A percentile compares a stretch with the other conserved stretches of the same genome.
Evolutionary conservation across 352 stramenopile species (phyloP).

Genomic region (Thalassiosira livingstoniorum): DNA sequence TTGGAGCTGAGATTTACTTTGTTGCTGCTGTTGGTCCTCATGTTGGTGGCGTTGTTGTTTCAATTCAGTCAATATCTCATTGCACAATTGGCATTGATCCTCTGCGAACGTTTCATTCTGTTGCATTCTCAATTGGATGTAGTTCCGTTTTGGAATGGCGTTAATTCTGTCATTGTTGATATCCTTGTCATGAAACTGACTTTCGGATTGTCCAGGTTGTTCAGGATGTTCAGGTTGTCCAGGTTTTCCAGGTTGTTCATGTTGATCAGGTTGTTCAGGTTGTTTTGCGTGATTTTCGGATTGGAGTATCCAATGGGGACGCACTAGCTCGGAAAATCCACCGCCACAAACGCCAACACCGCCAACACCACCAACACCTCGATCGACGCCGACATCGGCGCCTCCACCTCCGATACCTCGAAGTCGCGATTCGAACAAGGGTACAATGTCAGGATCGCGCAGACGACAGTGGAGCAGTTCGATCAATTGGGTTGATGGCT

Average conservation of each 20-base stretch:
- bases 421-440: constrained; percentile 10
- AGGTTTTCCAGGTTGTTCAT: neutral
- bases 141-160: constrained; percentile 31
- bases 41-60: neutral
- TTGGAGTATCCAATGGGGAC: constrained; percentile 22
- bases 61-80: constrained; percentile 23
- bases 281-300: neutral
- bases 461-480: constrained; percentile 13
- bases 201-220: neutral
- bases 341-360: no score
- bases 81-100: constrained; percentile 21
- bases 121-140: constrained; percentile 48
- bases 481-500: constrained; percentile 21
- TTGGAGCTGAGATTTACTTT: neutral
- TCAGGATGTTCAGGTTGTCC: neutral
- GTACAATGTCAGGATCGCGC: constrained; percentile 31
- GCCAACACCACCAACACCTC: neutral
- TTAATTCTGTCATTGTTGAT: constrained; percentile 23
- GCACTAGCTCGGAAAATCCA: neutral
- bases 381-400: neutral
- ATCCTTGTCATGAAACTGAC: neutral
- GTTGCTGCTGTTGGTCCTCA: neutral
- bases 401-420: neutral
- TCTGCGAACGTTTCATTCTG: constrained; percentile 54
- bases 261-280: neutral